These are phyloP conservation scores for Penicillium pancosmium DNA, from an alignment of 495 filamentous ascomycete species.

Conservation along the genomic window DNA sequence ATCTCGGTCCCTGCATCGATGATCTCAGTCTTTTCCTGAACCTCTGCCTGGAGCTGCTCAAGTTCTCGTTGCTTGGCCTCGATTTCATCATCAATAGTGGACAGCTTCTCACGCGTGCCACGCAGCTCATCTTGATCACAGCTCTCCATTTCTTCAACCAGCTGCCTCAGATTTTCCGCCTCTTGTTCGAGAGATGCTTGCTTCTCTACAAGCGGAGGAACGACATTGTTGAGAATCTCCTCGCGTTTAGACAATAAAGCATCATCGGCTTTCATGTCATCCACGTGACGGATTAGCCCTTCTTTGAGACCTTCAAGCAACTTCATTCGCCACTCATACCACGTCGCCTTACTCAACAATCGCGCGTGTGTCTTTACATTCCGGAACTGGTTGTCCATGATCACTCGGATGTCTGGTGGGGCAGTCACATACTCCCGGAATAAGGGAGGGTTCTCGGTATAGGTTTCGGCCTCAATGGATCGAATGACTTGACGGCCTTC, in stretches of 20 bases:
- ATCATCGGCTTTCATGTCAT: constrained; percentile 78
- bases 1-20: constrained; percentile 62
- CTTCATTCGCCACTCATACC: constrained; percentile 97
- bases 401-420: constrained; percentile 74
- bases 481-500: constrained; percentile 85
- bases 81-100: constrained; percentile 65
- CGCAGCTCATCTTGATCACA: constrained; percentile 79
- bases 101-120: constrained; percentile 64
- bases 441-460: constrained; percentile 83
- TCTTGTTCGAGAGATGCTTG: constrained; percentile 64
- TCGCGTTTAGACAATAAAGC: constrained; percentile 67
- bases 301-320: constrained; percentile 81
- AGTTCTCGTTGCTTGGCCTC: constrained; percentile 67
- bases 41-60: constrained; percentile 60
- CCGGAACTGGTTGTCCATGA: constrained; percentile 97
- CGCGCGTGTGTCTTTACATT: constrained; percentile 93
- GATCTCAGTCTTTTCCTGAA: constrained; percentile 62
- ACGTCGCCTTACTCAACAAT: constrained; percentile 86
- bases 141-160: constrained; percentile 74
- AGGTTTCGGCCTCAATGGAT: constrained; percentile 84
- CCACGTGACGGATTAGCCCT: constrained; percentile 70
- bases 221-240: constrained; percentile 58
- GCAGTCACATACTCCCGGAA: constrained; percentile 90
- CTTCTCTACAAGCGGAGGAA: constrained; percentile 65
- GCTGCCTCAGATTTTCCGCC: constrained; percentile 64